These are phyloP conservation scores for Beauveria asiatica DNA, from an alignment of 2,329 filamentous ascomycete species.

Conservation along the genomic window DNA sequence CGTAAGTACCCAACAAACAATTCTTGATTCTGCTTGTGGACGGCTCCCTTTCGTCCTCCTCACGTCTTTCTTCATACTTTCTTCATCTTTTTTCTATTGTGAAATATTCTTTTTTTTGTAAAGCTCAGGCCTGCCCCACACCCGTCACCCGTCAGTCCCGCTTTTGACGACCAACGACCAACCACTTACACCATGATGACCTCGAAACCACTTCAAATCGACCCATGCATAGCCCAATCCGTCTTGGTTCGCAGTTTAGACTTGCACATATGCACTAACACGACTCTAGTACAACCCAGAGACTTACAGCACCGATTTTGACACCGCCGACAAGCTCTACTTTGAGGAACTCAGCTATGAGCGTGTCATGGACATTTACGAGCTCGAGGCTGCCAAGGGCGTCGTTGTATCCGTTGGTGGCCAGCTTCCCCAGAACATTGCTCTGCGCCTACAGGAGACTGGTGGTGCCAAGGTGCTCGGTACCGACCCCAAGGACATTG, in stretches of 20 bases:
- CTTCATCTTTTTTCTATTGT: not conserved
- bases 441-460: conserved; percentile 82
- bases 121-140: not conserved
- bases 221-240: not conserved
- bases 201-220: not conserved
- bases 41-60: no score
- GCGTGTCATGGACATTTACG: conserved; percentile 98
- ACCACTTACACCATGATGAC: not conserved
- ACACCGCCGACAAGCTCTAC: conserved; percentile 84
- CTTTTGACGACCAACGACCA: not conserved
- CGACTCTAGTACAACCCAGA: conserved; percentile 59
- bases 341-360: conserved; percentile 97
- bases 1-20: conserved; percentile 31
- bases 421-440: conserved; percentile 95
- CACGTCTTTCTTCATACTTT: not conserved
- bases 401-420: conserved; percentile 95
- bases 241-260: not conserved
- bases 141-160: not conserved
- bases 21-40: not conserved
- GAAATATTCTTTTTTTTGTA: not conserved
- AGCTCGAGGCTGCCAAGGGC: conserved; percentile 74
- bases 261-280: conserved; percentile 4
- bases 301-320: conserved; percentile 76
- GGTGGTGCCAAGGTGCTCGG: conserved; percentile 87
- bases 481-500: conserved; percentile 87